phyloP scores from a whole-genome alignment of 163 green algal species.

The Chlorella variabilis region DNA sequence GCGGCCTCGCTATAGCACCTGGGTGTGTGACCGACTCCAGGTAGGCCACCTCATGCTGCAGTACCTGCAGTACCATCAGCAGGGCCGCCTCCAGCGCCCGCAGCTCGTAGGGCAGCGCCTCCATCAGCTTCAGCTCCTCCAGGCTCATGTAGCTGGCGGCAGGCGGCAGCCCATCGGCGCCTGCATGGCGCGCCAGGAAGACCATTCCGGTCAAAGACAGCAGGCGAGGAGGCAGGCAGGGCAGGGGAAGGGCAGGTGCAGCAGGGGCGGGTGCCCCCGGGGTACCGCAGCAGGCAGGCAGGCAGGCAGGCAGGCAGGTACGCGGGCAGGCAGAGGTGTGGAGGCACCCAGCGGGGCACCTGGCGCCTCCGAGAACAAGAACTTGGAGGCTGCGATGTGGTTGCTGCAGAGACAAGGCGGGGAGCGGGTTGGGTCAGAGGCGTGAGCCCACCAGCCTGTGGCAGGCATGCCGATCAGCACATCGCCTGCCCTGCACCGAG shows the following conservation, averaged over 20 bases:
- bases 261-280: no score
- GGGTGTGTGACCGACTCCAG: constrained; percentile 18
- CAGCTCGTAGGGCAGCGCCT: constrained; percentile 44
- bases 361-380: not conserved
- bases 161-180: not conserved
- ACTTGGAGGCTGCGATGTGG: constrained; percentile 18
- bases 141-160: constrained; percentile 11
- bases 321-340: no score
- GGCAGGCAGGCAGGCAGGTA: not conserved
- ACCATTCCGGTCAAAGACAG: no score
- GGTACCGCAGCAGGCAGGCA: not conserved
- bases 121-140: constrained; percentile 32
- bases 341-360: not conserved
- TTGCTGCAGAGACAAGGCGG: constrained; percentile 19
- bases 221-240: no score
- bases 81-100: constrained; percentile 38
- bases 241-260: no score
- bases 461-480: no score
- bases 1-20: not conserved
- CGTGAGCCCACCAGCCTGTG: no score
- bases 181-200: no score
- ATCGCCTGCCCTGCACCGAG: no score
- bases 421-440: no score
- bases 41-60: constrained; percentile 4
- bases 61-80: constrained; percentile 21